phyloP scores from a whole-genome alignment of 805 yeast genomes.

The Candida anglica region DNA sequence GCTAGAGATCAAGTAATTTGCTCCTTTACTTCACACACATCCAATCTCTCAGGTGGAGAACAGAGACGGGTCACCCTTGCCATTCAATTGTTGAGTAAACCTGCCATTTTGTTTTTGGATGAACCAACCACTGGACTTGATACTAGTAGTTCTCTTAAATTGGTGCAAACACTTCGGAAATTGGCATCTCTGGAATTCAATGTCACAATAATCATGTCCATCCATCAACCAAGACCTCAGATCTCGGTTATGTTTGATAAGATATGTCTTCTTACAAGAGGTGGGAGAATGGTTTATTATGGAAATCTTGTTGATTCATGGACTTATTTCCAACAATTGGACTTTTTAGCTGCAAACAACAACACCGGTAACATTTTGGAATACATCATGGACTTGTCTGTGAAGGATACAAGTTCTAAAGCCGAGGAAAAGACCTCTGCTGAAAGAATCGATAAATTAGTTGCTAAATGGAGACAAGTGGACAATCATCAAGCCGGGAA shows the following conservation, averaged over 20 bases:
- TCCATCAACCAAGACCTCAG: conserved; percentile 84
- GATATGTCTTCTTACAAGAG: conserved; percentile 58
- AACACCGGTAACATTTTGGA: conserved; percentile 16
- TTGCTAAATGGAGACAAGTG: conserved; percentile 18
- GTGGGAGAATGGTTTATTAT: conserved; percentile 47
- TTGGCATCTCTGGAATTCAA: conserved; percentile 47
- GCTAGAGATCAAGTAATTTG: conserved; percentile 60
- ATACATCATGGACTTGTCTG: conserved; percentile 32
- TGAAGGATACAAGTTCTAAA: conserved; percentile 27
- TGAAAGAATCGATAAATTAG: conserved; percentile 21
- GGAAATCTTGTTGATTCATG: conserved; percentile 44
- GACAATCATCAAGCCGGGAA: background rate
- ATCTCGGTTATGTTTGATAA: conserved; percentile 66
- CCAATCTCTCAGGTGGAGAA: conserved; percentile 82
- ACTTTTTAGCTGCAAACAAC: conserved; percentile 8
- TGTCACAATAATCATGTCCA: conserved; percentile 68
- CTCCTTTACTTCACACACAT: conserved; percentile 41
- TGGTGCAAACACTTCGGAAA: conserved; percentile 58
- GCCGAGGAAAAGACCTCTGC: conserved; percentile 18
- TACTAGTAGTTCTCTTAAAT: conserved; percentile 65
- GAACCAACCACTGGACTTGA: conserved; percentile 90
- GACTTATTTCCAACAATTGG: conserved; percentile 41
- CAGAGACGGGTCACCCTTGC: conserved; percentile 75
- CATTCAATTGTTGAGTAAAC: conserved; percentile 70
- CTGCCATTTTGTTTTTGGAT: conserved; percentile 72